phyloP scores from a whole-genome alignment of 2,329 filamentous ascomycete genomes.

The Diaporthe humulicola region DNA sequence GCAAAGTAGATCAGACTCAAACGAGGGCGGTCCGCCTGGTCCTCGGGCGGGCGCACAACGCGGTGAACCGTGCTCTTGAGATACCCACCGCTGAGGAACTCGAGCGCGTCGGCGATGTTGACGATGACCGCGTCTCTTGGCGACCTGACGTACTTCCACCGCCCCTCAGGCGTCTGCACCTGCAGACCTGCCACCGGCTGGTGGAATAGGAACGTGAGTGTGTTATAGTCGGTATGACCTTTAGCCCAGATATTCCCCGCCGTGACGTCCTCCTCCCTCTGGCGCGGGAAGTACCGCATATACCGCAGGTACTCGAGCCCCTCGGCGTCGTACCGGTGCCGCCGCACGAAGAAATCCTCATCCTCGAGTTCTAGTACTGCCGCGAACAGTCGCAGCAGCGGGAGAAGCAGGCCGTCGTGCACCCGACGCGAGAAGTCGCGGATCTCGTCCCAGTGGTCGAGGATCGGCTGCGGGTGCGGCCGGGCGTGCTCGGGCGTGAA shows the following conservation, averaged over 20 bases:
- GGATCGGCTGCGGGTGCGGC: slow-evolving; percentile 43
- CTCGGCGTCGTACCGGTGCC: slow-evolving; percentile 46
- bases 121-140: slow-evolving; percentile 57
- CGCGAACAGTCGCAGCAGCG: slow-evolving; percentile 39
- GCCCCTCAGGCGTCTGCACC: slow-evolving; percentile 56
- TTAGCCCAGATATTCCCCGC: slow-evolving; percentile 43
- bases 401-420: slow-evolving; percentile 42
- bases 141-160: slow-evolving; percentile 46
- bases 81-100: slow-evolving; percentile 53
- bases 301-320: slow-evolving; percentile 47
- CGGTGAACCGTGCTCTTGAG: slow-evolving; percentile 47
- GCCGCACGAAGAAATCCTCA: slow-evolving; percentile 45
- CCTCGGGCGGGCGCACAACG: slow-evolving; percentile 45
- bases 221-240: slow-evolving; percentile 48
- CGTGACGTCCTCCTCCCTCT: slow-evolving; percentile 41
- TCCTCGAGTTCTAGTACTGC: slow-evolving; percentile 47
- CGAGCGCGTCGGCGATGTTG: slow-evolving; percentile 60
- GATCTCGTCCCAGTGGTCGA: slow-evolving; percentile 47
- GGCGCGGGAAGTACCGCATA: slow-evolving; percentile 47
- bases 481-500: slow-evolving; percentile 43
- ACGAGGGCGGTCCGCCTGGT: slow-evolving; percentile 44
- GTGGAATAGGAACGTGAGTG: slow-evolving; percentile 65
- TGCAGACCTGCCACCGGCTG: slow-evolving; percentile 68
- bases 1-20: slow-evolving; percentile 47
- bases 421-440: slow-evolving; percentile 41